Evolutionary conservation across 2,329 filamentous ascomycete genomes (phyloP).

Genomic region (Aspergillus glaucus): DNA sequence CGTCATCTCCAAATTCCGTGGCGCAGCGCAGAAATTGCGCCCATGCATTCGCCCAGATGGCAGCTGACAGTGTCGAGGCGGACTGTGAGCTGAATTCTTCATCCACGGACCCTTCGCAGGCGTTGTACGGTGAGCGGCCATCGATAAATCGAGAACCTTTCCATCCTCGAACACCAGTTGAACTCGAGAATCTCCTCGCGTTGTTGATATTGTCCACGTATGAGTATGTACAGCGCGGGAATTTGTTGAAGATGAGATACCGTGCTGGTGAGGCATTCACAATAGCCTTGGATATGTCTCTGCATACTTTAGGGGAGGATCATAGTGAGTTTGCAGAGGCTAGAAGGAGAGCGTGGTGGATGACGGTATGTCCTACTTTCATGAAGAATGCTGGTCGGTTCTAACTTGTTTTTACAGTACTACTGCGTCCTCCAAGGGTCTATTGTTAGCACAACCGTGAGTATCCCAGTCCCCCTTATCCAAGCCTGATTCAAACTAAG

Average conservation of each 20-base stretch:
- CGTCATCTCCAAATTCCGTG: constrained; percentile 29
- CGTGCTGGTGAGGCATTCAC: constrained; percentile 40
- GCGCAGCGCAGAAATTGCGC: constrained; percentile 34
- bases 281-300: constrained; percentile 38
- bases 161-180: constrained; percentile 35
- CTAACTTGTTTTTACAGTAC: constrained; percentile 24
- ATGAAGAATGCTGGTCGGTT: constrained; percentile 38
- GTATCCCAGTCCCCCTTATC: constrained; percentile 4
- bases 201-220: constrained; percentile 40
- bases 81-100: constrained; percentile 40
- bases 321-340: constrained; percentile 36
- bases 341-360: constrained; percentile 42
- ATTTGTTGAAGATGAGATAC: constrained; percentile 42
- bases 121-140: constrained; percentile 27
- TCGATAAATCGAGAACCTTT: constrained; percentile 29
- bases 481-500: not conserved
- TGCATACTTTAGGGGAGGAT: constrained; percentile 31
- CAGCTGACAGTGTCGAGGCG: constrained; percentile 33
- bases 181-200: constrained; percentile 37
- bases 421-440: constrained; percentile 41
- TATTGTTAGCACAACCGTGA: constrained; percentile 40
- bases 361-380: constrained; percentile 33
- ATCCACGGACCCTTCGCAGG: constrained; percentile 35
- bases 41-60: constrained; percentile 35
- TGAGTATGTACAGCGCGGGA: constrained; percentile 42